Percentiles rank a stretch among this genome's conserved stretches.
Evolutionary conservation across 192 early-diverging fungal species (phyloP).

Genomic region (Coemansia sp.): DNA sequence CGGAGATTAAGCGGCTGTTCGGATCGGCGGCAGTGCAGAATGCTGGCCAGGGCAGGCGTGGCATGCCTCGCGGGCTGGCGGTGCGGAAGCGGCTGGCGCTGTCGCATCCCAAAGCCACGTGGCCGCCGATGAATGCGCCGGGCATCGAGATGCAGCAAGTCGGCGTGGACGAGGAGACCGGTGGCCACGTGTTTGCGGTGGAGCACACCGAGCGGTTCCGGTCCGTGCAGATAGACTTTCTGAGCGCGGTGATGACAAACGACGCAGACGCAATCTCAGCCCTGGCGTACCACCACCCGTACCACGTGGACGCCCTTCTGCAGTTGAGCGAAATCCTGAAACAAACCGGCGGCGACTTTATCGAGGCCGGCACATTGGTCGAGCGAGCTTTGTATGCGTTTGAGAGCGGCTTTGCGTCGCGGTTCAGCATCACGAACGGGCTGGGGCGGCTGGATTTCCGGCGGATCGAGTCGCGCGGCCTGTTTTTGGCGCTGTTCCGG

Average conservation of each 20-base stretch:
- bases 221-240: conserved; percentile 71
- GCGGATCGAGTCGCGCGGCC: conserved; percentile 75
- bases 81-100: conserved; percentile 56
- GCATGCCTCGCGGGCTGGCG: conserved; percentile 11
- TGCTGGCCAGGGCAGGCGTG: not conserved
- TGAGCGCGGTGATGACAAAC: conserved; percentile 67
- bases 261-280: conserved; percentile 71
- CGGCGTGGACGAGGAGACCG: conserved; percentile 54
- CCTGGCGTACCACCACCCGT: conserved; percentile 74
- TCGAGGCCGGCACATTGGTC: conserved; percentile 77
- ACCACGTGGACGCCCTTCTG: conserved; percentile 82
- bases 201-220: conserved; percentile 73
- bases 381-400: conserved; percentile 88
- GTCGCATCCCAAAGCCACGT: conserved; percentile 68
- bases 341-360: conserved; percentile 77
- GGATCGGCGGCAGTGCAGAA: conserved; percentile 75
- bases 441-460: conserved; percentile 67
- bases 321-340: conserved; percentile 84
- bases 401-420: conserved; percentile 75
- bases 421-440: conserved; percentile 70
- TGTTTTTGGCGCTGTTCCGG: conserved; percentile 79
- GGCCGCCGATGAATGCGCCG: conserved; percentile 60
- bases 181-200: conserved; percentile 58
- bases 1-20: conserved; percentile 89
- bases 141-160: conserved; percentile 50